Evolutionary conservation across 2,329 filamentous ascomycete genomes (phyloP).

Genomic region (Cryphonectria carpinicola): DNA sequence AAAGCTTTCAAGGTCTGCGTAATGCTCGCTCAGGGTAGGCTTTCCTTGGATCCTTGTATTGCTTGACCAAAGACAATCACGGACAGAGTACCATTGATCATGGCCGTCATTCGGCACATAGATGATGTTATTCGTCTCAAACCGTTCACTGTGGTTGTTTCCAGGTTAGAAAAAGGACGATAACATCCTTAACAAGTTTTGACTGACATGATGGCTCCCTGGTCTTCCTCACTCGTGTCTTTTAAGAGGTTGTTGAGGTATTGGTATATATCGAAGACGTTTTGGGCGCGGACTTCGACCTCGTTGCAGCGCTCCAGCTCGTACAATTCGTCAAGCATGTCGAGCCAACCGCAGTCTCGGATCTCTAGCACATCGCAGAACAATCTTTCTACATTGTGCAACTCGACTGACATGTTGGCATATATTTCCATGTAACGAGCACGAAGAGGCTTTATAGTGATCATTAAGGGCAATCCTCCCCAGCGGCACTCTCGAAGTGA

Average conservation of each 20-base stretch:
- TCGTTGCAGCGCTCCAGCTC: neutral
- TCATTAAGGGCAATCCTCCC: neutral
- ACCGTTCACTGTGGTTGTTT: neutral
- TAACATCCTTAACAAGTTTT: neutral
- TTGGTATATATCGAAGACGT: neutral
- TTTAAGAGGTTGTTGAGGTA: neutral
- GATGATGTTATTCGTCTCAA: conserved; percentile 23
- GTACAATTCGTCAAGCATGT: neutral
- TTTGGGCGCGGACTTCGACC: neutral
- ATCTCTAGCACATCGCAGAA: neutral
- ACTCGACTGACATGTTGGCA: neutral
- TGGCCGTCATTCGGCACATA: conserved; percentile 15
- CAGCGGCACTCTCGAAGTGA: neutral
- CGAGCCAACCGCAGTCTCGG: neutral
- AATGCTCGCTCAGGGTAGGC: conserved; percentile 25
- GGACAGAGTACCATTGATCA: conserved; percentile 9
- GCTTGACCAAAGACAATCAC: conserved; percentile 29
- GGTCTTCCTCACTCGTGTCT: neutral
- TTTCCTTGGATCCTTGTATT: conserved; percentile 19
- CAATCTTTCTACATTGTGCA: neutral
- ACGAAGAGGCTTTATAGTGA: neutral
- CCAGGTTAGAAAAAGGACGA: neutral
- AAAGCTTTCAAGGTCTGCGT: conserved; percentile 18
- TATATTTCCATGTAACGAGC: neutral
- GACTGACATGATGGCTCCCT: neutral